These are phyloP conservation scores for Silene uniflora DNA, from an alignment of 148 eudicot genomes.

Conservation along the genomic window DNA sequence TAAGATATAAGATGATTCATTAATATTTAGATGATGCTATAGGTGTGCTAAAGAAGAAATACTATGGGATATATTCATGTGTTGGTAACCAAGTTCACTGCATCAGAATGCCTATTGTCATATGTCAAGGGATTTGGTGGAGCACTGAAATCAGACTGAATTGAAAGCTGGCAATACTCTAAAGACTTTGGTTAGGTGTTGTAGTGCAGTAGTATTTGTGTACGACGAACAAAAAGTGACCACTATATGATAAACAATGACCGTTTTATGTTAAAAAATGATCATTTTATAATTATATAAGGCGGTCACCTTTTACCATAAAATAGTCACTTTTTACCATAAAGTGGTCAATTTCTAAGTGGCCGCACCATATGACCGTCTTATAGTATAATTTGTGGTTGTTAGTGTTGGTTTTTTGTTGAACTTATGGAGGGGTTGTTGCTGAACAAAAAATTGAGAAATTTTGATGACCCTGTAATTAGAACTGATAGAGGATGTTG, in stretches of 20 bases:
- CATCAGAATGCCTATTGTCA: conserved; percentile 17
- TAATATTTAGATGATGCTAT: conserved; percentile 10
- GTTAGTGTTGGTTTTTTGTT: not conserved
- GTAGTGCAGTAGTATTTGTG: no score
- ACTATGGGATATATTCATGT: conserved; percentile 3
- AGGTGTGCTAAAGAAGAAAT: not conserved
- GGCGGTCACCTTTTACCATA: no score
- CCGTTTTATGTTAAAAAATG: no score
- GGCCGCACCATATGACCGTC: no score
- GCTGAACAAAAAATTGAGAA: not conserved
- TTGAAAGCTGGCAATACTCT: conserved; percentile 22
- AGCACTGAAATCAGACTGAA: conserved; percentile 16
- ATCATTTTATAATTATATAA: no score
- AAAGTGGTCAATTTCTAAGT: no score
- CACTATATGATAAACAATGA: no score
- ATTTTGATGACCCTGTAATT: not conserved
- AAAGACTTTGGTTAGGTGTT: conserved; percentile 16
- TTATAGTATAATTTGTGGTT: no score
- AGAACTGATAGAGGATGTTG: not conserved
- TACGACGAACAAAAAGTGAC: no score
- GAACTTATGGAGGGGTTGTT: conserved; percentile 16
- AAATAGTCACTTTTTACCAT: no score
- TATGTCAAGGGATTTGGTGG: conserved; percentile 15
- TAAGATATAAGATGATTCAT: not conserved
- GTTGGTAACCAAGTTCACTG: conserved; percentile 24